phyloP scores from a whole-genome alignment of 768 basidiomycete genomes.

The Macrolepiota dolichaula region DNA sequence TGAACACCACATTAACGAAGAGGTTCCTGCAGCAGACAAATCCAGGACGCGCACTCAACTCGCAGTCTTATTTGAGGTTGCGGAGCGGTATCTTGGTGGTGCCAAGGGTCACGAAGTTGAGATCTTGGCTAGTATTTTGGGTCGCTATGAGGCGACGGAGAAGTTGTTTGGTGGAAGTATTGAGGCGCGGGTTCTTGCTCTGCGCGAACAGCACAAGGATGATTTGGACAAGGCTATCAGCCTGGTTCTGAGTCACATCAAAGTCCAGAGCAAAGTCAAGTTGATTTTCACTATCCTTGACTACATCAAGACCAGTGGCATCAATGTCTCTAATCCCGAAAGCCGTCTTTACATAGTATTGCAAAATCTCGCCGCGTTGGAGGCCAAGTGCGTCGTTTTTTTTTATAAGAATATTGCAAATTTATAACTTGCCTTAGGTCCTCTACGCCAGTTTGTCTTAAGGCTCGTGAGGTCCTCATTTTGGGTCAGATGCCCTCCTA shows the following conservation, averaged over 20 bases:
- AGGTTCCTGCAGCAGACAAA: conserved; percentile 75
- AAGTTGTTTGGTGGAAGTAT: conserved; percentile 92
- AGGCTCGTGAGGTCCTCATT: conserved; percentile 96
- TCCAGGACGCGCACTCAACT: conserved; percentile 76
- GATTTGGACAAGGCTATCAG: conserved; percentile 84
- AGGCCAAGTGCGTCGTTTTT: conserved; percentile 66
- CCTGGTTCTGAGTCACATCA: conserved; percentile 92
- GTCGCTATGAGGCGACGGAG: conserved; percentile 82
- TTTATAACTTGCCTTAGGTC: conserved; percentile 44
- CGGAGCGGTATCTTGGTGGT: conserved; percentile 79
- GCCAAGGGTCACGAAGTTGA: conserved; percentile 84
- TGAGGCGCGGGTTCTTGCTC: conserved; percentile 84
- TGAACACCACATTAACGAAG: conserved; percentile 82
- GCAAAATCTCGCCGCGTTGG: conserved; percentile 78
- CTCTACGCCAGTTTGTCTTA: conserved; percentile 87
- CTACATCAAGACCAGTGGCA: conserved; percentile 77
- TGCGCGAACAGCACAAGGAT: conserved; percentile 92
- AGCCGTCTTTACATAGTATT: conserved; percentile 72
- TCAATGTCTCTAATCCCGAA: conserved; percentile 75
- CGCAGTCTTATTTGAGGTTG: conserved; percentile 62
- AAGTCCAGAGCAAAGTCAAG: conserved; percentile 89
- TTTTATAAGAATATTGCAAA: neutral
- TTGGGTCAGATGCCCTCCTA: conserved; percentile 95
- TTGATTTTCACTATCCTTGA: conserved; percentile 85
- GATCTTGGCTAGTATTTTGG: conserved; percentile 73